Evolutionary conservation across 1,284 basidiomycete species (phyloP).

Genomic region (Trichosporon ovoides): DNA sequence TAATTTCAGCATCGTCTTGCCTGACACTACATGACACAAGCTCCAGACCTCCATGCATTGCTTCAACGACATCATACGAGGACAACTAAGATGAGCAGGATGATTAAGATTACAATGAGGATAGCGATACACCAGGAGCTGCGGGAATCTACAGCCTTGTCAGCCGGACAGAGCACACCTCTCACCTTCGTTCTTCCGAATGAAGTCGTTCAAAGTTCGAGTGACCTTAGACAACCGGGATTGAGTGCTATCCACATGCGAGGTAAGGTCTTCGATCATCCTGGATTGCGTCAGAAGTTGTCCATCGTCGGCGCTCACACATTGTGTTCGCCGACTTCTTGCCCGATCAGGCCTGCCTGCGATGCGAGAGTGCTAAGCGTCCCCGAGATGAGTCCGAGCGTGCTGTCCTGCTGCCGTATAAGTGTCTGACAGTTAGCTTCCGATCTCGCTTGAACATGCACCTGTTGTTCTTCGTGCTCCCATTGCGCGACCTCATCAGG

Average conservation of each 20-base stretch:
- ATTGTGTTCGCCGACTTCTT: conserved; percentile 78
- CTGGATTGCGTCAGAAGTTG: conserved; percentile 48
- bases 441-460: conserved; percentile 27
- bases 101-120: conserved; percentile 54
- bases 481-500: conserved; percentile 55
- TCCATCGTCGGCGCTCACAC: conserved; percentile 56
- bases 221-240: conserved; percentile 65
- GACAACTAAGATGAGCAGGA: conserved; percentile 55
- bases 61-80: conserved; percentile 43
- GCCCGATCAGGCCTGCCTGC: conserved; percentile 85
- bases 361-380: conserved; percentile 72
- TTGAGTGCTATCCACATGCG: conserved; percentile 66
- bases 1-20: conserved; percentile 64
- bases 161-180: conserved; percentile 1
- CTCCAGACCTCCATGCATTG: not conserved
- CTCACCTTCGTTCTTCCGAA: conserved; percentile 73
- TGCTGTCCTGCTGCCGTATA: conserved; percentile 76
- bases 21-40: not conserved
- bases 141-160: conserved; percentile 56
- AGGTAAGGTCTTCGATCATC: conserved; percentile 75
- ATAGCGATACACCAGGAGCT: conserved; percentile 65
- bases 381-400: conserved; percentile 75
- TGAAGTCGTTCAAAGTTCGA: conserved; percentile 68
- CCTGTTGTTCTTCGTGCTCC: conserved; percentile 78
- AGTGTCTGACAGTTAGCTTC: conserved; percentile 57